phyloP scores from a whole-genome alignment of 176 grass and related monocot species.

The Aechmea fasciata region DNA sequence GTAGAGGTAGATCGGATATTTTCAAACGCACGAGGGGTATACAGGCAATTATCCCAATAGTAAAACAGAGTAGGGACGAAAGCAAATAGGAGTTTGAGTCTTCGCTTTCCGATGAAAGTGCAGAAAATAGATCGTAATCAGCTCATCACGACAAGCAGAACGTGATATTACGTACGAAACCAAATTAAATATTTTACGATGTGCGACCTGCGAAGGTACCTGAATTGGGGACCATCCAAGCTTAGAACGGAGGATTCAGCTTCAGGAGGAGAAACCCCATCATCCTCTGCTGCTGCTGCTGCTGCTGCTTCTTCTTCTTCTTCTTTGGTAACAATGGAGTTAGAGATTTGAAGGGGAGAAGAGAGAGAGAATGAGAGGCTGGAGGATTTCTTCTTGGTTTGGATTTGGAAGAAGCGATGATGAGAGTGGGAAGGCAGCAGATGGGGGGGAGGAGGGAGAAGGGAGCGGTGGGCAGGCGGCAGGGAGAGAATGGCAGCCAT shows the following conservation, averaged over 20 bases:
- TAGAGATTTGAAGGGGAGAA: constrained; percentile 15
- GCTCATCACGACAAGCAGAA: neutral
- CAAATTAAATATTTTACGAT: neutral
- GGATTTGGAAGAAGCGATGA: neutral
- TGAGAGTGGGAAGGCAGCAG: neutral
- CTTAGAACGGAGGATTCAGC: neutral
- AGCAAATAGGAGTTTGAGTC: no score
- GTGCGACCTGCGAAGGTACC: neutral
- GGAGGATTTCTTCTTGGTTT: neutral
- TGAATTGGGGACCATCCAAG: constrained; percentile 20
- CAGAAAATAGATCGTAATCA: no score
- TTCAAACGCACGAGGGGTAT: no score
- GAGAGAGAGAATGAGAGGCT: neutral
- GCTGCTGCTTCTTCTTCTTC: constrained; percentile 24
- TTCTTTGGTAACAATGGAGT: constrained; percentile 12
- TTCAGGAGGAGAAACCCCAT: neutral
- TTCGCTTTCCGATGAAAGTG: neutral
- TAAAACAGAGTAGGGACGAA: no score
- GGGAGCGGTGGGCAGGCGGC: neutral
- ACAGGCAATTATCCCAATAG: no score
- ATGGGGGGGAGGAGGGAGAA: neutral
- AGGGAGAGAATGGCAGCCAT: constrained; percentile 13
- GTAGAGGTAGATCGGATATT: no score
- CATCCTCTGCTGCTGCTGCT: neutral
- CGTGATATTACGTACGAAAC: neutral